Conservation (phyloP, 768 basidiomycete species). For the Rubroboletus pulcherrimus region DNA sequence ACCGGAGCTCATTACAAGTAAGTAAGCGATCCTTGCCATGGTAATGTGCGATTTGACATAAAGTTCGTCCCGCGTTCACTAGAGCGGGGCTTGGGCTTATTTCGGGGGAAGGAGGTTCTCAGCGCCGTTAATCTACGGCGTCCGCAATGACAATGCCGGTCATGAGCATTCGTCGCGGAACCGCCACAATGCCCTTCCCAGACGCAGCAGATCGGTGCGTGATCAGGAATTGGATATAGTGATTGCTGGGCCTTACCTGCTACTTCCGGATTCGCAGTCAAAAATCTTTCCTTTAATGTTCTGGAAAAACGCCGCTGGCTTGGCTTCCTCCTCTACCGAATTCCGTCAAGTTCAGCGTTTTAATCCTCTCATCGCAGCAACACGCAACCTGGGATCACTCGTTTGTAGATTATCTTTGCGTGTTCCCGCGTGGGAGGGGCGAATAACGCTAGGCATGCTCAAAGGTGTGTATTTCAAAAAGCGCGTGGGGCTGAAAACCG, state of each 20-base stretch:
- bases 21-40: neutral
- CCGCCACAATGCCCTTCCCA: conserved; percentile 26
- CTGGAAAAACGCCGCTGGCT: conserved; percentile 25
- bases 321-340: conserved; percentile 13
- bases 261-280: conserved; percentile 28
- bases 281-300: conserved; percentile 11
- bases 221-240: conserved; percentile 24
- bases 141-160: conserved; percentile 25
- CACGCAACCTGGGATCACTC: neutral
- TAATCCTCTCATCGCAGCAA: neutral
- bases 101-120: conserved; percentile 8
- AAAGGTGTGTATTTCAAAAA: conserved; percentile 3
- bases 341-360: conserved; percentile 1
- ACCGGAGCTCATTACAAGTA: conserved; percentile 1
- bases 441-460: too few species aligned
- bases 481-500: neutral
- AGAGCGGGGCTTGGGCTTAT: conserved; percentile 1
- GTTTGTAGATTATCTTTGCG: neutral
- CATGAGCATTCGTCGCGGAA: conserved; percentile 20
- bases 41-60: conserved; percentile 2
- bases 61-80: conserved; percentile 1
- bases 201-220: conserved; percentile 25
- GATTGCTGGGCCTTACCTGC: conserved; percentile 21
- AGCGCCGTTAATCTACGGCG: conserved; percentile 19
- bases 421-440: neutral